Evolutionary conservation across 202 grass and related monocot species (phyloP).

Genomic region (Carex sylvatica): DNA sequence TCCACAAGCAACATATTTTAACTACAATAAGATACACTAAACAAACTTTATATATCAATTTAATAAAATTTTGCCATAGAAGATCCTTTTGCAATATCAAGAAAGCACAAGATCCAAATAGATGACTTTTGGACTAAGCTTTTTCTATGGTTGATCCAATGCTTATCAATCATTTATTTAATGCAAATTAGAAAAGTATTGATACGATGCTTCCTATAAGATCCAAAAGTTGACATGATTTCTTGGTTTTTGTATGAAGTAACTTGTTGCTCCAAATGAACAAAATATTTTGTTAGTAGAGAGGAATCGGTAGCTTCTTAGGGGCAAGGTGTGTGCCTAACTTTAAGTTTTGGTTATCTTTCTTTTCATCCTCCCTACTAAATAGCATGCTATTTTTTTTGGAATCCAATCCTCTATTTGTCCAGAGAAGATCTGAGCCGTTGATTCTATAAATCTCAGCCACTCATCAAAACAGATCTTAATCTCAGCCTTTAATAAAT

Average conservation of each 20-base stretch:
- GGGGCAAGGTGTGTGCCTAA: slow-evolving; percentile 9
- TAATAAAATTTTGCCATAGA: neutral
- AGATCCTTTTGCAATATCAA: neutral
- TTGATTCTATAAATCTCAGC: too few species aligned
- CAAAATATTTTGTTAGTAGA: neutral
- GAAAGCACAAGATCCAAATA: slow-evolving; percentile 34
- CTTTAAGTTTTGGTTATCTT: slow-evolving; percentile 18
- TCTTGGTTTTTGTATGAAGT: slow-evolving; percentile 29
- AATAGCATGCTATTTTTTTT: too few species aligned
- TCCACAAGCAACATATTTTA: neutral
- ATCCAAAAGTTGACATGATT: slow-evolving; percentile 24
- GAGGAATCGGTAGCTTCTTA: neutral
- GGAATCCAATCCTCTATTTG: too few species aligned
- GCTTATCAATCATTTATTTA: slow-evolving; percentile 28
- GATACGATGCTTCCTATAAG: slow-evolving; percentile 20
- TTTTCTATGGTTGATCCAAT: slow-evolving; percentile 27
- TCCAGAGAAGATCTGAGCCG: too few species aligned
- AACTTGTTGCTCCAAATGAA: slow-evolving; percentile 26
- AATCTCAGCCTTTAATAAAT: too few species aligned
- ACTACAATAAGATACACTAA: neutral
- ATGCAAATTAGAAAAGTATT: slow-evolving; percentile 22
- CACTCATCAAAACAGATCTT: too few species aligned
- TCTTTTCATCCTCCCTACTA: too few species aligned
- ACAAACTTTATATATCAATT: too few species aligned
- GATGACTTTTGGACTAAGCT: slow-evolving; percentile 29